These are phyloP conservation scores for Ramaria sp. DNA, from an alignment of 768 basidiomycete species.

Conservation along the genomic window DNA sequence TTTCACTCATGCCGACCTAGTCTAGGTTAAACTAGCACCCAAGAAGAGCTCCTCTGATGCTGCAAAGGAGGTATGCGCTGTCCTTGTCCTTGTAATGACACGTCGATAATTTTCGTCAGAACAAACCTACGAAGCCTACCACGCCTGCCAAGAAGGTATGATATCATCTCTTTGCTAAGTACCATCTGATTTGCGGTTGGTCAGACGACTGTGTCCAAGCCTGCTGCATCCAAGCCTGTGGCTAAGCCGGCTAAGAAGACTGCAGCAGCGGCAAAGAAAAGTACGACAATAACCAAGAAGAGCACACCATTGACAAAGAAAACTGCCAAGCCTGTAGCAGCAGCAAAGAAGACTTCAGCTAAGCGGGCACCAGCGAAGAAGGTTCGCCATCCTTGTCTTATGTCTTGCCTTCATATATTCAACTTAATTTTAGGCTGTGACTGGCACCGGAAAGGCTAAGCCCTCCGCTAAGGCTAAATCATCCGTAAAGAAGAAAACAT, in stretches of 20 bases:
- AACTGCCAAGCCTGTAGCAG: constrained; percentile 23
- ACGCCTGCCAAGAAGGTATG: constrained; percentile 3
- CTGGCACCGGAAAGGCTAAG: constrained; percentile 33
- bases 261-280: constrained; percentile 28
- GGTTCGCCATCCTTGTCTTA: constrained; percentile 23
- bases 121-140: constrained; percentile 21
- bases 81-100: not conserved
- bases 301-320: constrained; percentile 23
- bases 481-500: constrained; percentile 18
- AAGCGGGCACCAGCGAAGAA: constrained; percentile 55
- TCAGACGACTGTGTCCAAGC: constrained; percentile 18
- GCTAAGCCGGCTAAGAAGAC: constrained; percentile 27
- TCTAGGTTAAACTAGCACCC: constrained; percentile 63
- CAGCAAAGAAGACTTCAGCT: constrained; percentile 30
- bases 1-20: constrained; percentile 21
- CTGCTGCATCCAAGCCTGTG: constrained; percentile 18
- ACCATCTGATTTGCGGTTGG: constrained; percentile 28
- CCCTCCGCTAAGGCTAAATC: constrained; percentile 17
- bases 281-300: constrained; percentile 14
- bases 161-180: no score
- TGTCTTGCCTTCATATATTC: not conserved
- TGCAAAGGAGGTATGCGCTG: constrained; percentile 54
- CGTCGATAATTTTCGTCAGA: constrained; percentile 23
- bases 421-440: constrained; percentile 32
- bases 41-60: constrained; percentile 46